A percentile compares a stretch with the other conserved stretches of the same genome.
phyloP scores from a whole-genome alignment of 129 eudicot species.

The Solidago caesia region DNA sequence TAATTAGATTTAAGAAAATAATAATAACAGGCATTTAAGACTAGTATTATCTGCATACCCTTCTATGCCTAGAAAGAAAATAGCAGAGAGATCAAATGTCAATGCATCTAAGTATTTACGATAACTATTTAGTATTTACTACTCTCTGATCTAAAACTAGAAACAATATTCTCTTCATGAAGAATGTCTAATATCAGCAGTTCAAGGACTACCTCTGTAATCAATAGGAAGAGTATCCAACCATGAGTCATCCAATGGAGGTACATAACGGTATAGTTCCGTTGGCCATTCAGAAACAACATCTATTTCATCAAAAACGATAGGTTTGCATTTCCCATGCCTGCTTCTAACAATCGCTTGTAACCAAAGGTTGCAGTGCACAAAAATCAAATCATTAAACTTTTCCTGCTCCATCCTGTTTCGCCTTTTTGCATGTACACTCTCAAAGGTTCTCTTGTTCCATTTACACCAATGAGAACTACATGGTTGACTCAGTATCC shows the following conservation, averaged over 20 bases:
- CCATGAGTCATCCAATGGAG: slow-evolving; percentile 38
- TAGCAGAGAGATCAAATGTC: not conserved
- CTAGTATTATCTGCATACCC: not conserved
- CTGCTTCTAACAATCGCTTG: slow-evolving; percentile 40
- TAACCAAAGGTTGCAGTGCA: slow-evolving; percentile 55
- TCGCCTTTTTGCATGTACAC: slow-evolving; percentile 28
- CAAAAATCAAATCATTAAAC: slow-evolving; percentile 25
- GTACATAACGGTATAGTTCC: slow-evolving; percentile 27
- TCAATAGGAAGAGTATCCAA: slow-evolving; percentile 30
- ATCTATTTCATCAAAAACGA: slow-evolving; percentile 40
- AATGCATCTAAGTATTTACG: too few species aligned
- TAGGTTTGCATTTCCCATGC: slow-evolving; percentile 25
- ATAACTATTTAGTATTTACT: not conserved
- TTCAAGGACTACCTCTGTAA: slow-evolving; percentile 21
- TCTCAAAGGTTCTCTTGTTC: slow-evolving; percentile 47
- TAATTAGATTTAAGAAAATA: too few species aligned
- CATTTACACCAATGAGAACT: slow-evolving; percentile 53
- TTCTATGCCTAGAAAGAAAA: not conserved
- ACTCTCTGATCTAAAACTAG: not conserved
- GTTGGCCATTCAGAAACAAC: slow-evolving; percentile 40
- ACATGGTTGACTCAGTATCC: slow-evolving; percentile 51
- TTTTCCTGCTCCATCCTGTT: slow-evolving; percentile 29
- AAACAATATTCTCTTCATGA: not conserved
- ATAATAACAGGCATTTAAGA: not conserved
- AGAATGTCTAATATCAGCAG: not conserved